These are phyloP conservation scores for Pseudisothecium myosuroides DNA, from an alignment of 225 moss, liverwort and hornwort species.

Conservation along the genomic window DNA sequence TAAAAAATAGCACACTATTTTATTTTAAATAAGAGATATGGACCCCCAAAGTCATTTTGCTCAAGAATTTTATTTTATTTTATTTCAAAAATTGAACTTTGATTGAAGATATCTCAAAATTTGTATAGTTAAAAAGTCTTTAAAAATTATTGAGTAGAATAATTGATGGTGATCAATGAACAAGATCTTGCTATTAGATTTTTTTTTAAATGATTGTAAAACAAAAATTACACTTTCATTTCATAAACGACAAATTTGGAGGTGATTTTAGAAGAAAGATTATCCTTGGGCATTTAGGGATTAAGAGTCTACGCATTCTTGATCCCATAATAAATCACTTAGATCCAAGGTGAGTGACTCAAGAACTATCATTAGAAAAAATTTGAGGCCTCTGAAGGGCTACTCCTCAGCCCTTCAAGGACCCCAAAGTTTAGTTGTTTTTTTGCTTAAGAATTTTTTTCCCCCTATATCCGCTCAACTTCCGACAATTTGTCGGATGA, in stretches of 20 bases:
- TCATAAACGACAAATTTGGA: rapidly evolving
- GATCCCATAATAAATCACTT: too few relatives aligned
- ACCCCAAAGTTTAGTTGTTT: too few relatives aligned
- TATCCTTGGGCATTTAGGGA: rapidly evolving
- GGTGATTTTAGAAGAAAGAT: too few relatives aligned
- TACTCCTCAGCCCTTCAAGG: too few relatives aligned
- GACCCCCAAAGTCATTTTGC: rapidly evolving
- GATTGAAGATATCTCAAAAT: background rate
- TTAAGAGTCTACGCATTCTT: background rate
- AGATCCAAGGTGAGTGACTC: too few relatives aligned
- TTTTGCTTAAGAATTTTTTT: too few relatives aligned
- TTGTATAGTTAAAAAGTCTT: background rate
- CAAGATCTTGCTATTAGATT: background rate
- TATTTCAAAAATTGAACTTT: background rate
- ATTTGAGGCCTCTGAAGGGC: too few relatives aligned
- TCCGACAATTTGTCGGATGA: too few relatives aligned
- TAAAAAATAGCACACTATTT: background rate
- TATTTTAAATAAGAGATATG: too few relatives aligned
- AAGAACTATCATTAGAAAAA: too few relatives aligned
- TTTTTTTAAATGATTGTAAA: too few relatives aligned
- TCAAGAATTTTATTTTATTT: rapidly evolving
- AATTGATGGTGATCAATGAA: background rate
- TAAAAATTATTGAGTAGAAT: rapidly evolving
- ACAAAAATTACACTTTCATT: background rate
- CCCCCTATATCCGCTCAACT: too few relatives aligned